Conservation (phyloP, 1,284 basidiomycete genomes). For the Sporisorium graminicola region DNA sequence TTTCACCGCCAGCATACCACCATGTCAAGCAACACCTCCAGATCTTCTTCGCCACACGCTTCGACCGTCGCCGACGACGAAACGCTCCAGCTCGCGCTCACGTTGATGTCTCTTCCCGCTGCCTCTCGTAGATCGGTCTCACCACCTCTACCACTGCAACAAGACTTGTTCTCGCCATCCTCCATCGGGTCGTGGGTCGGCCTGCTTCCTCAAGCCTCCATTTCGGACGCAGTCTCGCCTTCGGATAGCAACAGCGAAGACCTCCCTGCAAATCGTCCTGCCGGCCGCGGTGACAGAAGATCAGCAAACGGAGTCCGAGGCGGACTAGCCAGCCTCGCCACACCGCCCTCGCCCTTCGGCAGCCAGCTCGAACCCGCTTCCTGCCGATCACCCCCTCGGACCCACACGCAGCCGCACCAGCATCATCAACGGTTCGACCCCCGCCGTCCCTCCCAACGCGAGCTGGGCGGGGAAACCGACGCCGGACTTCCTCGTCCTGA, state of each 20-base stretch:
- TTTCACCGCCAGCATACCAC: background rate
- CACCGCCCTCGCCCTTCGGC: slow-evolving; percentile 22
- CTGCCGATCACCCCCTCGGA: slow-evolving; percentile 10
- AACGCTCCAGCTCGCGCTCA: slow-evolving; percentile 7
- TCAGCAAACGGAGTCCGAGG: background rate
- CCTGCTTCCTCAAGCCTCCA: background rate
- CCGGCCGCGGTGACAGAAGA: background rate
- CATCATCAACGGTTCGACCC: slow-evolving; percentile 10
- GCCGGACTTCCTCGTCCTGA: slow-evolving; percentile 13
- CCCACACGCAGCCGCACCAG: background rate
- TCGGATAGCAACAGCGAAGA: background rate
- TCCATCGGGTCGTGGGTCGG: slow-evolving; percentile 11
- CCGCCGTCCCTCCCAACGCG: slow-evolving; percentile 4
- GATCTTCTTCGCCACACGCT: background rate
- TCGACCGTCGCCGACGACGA: slow-evolving; percentile 3
- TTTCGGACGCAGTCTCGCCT: background rate
- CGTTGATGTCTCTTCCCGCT: slow-evolving; percentile 11
- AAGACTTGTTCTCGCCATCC: slow-evolving; percentile 2
- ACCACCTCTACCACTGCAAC: background rate
- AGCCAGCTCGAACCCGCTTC: slow-evolving; percentile 9
- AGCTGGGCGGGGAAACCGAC: slow-evolving; percentile 7
- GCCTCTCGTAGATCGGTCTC: background rate
- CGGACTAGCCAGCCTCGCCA: slow-evolving; percentile 13
- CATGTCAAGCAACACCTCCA: background rate
- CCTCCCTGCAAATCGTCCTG: background rate